Evolutionary conservation across 2,329 filamentous ascomycete species (phyloP), one percentile per base, ranked within the genome.

Genomic region (Penicillium nordicum): DNA sequence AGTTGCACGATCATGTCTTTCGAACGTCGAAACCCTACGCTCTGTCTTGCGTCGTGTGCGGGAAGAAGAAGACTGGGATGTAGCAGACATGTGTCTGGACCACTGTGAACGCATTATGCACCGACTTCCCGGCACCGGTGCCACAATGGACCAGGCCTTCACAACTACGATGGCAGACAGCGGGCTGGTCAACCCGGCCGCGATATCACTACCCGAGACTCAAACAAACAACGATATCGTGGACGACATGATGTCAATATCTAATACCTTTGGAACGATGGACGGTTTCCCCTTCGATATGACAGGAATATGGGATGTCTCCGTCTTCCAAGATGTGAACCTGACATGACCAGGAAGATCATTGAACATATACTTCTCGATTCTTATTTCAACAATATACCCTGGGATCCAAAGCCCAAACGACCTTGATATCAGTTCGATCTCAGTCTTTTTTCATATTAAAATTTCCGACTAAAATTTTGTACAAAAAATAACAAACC

Each of bases 1-100:
- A 23, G 73, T 79, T 16, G 75, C 79, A 10, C 75, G 74, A 9
- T 72, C 76, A 3, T 80, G 77, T 50, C 74, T 82, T 46, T 55
- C 72, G 7, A 78, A 78, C 27, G 78, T 82, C 2, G 75, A 81
- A 55, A 74, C 73, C 3, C 72, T 82, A 41, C 77, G 80, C 37
- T 72, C 74, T 8, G 76, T 79, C 32, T 75, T 82, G 8, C 76
- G 78, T 40, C 71, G 74, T 45, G 78, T 79, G 23, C 72, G 75
- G 14, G 76, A 78, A 30, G 77, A 80, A 49, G 78, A 80, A 62
- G 77, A 80, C 48, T 84, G 81, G 81, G 81, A 84, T 59, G 75
- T 83, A 9, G 80, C 80, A 8, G 78, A 80, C 47, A 82, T 82
- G 67, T 82, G 79, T 43, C 68, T 83, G 4, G 79, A 83, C 40